Base-by-base conservation (phyloP, 2,329 filamentous ascomycete species). In the Hirsutella thompsonii region DNA sequence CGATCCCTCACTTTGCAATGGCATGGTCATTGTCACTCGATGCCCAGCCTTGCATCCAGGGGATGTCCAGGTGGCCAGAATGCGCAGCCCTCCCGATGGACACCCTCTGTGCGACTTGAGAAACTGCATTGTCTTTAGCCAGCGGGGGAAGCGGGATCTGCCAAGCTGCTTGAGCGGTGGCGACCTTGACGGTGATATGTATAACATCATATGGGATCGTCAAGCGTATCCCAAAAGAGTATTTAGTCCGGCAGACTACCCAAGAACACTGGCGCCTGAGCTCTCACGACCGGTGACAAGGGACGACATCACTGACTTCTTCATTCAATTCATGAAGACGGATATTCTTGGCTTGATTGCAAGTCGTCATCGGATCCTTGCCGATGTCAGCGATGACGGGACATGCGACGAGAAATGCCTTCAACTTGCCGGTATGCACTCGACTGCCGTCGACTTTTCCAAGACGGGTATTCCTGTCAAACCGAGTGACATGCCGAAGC, bases 111-210 rank as follows among this genome's bases (percentile, higher is more conserved):
- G 62, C 2, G 53, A 66, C 0, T 66, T 89, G 1, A 63, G 67
- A 2, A 94, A 93, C 51, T 89, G 85, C 44, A 70, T 94, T 14
- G 76, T 83, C 1, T 94, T 94, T 54, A 88, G 81, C 44, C 75
- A 79, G 42, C 67, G 73, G 34, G 87, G 88, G 0, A 20, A 50
- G 0, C 74, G 87, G 14, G 87, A 93, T 52, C 63, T 94, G 0
- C 85, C 86, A 0, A 90, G 83, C 45, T 73, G 81, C 56, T 66
- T 94, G 0, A 82, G 81, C 40, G 87, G 87, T 1, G 87, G 87
- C 0, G 87, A 94, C 55, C 69, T 94, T 0, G 86, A 92, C 47
- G 87, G 87, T 0, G 88, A 94, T 55, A 62, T 85, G 0, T 94
- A 83, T 58, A 82, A 87, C 47, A 62, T 93, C 38, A 83, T 93